Percentiles rank a stretch among this genome's conserved stretches.
phyloP scores from a whole-genome alignment of 768 basidiomycete species.

The Amyloporia xantha region DNA sequence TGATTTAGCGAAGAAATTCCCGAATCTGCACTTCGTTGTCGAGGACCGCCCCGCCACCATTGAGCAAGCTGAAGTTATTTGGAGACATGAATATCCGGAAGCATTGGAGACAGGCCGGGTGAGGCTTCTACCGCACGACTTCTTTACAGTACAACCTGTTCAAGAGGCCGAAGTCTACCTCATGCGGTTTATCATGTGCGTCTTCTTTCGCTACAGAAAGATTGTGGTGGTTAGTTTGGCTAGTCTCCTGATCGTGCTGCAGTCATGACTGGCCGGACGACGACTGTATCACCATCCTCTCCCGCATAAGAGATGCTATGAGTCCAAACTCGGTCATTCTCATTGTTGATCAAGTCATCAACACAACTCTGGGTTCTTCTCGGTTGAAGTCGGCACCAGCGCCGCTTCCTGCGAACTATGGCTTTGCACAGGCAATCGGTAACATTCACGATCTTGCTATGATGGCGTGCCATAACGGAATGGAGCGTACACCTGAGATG shows the following conservation, averaged over 20 bases:
- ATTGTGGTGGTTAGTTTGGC: neutral
- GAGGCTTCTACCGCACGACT: neutral
- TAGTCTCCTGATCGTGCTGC: neutral
- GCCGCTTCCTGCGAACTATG: conserved; percentile 14
- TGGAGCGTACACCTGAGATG: conserved; percentile 9
- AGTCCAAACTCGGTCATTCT: conserved; percentile 6
- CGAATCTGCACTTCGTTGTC: conserved; percentile 13
- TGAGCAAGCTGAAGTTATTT: conserved; percentile 7
- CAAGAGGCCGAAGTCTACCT: conserved; percentile 1
- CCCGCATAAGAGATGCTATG: conserved; percentile 3
- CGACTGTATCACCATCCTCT: conserved; percentile 7
- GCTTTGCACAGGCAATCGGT: neutral
- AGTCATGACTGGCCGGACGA: conserved; percentile 14
- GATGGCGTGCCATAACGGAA: conserved; percentile 9
- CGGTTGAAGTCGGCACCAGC: conserved; percentile 3
- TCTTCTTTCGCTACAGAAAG: neutral
- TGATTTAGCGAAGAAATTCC: conserved; percentile 13
- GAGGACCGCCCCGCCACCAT: conserved; percentile 15
- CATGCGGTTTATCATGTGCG: conserved; percentile 2
- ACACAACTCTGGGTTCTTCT: conserved; percentile 4
- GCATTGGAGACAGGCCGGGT: conserved; percentile 2
- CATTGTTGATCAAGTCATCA: conserved; percentile 3
- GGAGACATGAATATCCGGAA: conserved; percentile 2
- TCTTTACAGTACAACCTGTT: conserved; percentile 5
- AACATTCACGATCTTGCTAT: conserved; percentile 11